Evolutionary conservation across 768 basidiomycete species (phyloP).

Genomic region (Lentinus brumalis): DNA sequence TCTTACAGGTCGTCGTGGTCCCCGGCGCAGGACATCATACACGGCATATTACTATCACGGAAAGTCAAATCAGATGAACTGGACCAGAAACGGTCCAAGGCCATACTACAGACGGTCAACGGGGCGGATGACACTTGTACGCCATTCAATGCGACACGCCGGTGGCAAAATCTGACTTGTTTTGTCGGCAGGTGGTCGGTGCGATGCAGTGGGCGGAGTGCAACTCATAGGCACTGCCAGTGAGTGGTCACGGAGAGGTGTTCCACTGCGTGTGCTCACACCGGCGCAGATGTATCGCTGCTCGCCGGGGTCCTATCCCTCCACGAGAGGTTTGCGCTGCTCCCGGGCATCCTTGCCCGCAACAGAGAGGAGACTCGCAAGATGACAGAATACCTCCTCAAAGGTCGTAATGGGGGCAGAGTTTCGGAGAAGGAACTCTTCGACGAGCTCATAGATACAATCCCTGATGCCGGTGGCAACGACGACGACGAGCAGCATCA

Average conservation of each 20-base stretch:
- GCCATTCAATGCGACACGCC: not conserved
- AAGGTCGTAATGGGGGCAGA: not conserved
- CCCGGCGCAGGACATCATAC: not conserved
- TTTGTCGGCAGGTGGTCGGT: conserved; percentile 19
- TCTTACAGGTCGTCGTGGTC: not conserved
- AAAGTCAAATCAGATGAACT: not conserved
- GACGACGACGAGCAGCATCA: conserved; percentile 1
- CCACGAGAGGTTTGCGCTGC: not conserved
- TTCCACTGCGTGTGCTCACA: not conserved
- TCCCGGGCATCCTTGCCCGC: conserved; percentile 13
- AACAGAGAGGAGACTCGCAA: conserved; percentile 12
- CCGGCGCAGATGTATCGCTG: conserved; percentile 19
- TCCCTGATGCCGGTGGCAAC: conserved; percentile 1
- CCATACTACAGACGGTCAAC: conserved; percentile 23
- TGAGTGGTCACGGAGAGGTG: conserved; percentile 14
- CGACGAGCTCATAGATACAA: conserved; percentile 10
- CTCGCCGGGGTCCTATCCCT: conserved; percentile 6
- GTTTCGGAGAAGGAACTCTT: not conserved
- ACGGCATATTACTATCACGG: not conserved
- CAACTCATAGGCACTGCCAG: conserved; percentile 31
- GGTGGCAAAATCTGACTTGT: not conserved
- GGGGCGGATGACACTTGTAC: conserved; percentile 26
- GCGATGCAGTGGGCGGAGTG: conserved; percentile 12
- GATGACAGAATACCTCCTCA: not conserved
- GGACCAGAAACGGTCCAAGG: conserved; percentile 1